Evolutionary conservation across 352 stramenopile genomes (phyloP).

Genomic region (Phytophthora megakarya): DNA sequence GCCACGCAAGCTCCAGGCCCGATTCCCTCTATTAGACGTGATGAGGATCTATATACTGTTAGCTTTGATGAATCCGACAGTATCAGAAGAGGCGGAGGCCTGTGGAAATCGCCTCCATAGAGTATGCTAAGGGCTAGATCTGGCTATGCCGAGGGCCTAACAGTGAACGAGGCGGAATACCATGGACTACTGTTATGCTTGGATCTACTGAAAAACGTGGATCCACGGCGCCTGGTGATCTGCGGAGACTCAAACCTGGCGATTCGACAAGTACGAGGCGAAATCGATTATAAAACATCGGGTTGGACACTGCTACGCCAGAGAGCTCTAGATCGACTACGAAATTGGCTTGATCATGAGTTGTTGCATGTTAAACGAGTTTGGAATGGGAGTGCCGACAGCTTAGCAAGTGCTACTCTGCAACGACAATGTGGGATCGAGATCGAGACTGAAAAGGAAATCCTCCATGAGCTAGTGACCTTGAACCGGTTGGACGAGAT

Average conservation of each 20-base stretch:
- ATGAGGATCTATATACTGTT: constrained; percentile 1
- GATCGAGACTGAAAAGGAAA: no score
- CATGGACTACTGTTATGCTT: constrained; percentile 1
- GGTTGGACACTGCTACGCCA: no score
- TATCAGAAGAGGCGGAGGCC: constrained; percentile 3
- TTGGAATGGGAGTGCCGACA: no score
- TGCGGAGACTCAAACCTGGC: constrained; percentile 5
- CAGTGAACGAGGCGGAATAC: constrained; percentile 37
- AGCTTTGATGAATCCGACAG: constrained; percentile 29
- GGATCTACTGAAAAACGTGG: background rate
- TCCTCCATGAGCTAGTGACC: no score
- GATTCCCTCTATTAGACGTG: background rate
- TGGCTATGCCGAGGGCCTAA: no score
- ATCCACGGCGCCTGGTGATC: background rate
- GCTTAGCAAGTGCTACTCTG: no score
- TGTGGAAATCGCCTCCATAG: constrained; percentile 23
- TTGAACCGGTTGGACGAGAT: no score
- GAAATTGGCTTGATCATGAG: no score
- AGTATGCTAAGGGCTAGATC: background rate
- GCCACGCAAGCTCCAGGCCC: background rate
- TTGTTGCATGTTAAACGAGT: no score
- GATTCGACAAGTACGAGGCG: constrained; percentile 1
- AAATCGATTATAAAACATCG: constrained; percentile 7
- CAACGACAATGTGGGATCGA: no score
- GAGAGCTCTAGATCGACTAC: no score